phyloP scores from a whole-genome alignment of 2,329 filamentous ascomycete species.

The Dactylellina drechsleri region DNA sequence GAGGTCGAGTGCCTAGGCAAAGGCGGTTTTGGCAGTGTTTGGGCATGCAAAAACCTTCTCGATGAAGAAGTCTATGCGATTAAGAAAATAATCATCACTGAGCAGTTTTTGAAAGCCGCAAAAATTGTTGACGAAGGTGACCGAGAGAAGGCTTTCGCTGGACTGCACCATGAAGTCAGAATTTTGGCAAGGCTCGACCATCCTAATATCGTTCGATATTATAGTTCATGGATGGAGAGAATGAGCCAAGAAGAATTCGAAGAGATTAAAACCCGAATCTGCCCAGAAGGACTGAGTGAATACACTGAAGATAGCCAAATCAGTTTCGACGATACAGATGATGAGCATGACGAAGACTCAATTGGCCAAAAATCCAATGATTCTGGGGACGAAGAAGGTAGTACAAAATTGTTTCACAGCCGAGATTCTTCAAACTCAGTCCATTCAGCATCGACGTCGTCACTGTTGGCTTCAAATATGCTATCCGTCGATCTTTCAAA shows the following conservation, averaged over 20 bases:
- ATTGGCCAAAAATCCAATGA: slow-evolving; percentile 4
- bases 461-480: background rate
- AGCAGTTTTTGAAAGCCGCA: slow-evolving; percentile 63
- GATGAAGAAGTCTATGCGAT: slow-evolving; percentile 73
- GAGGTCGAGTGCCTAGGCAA: slow-evolving; percentile 70
- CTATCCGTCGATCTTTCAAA: background rate
- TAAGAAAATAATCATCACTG: slow-evolving; percentile 72
- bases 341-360: slow-evolving; percentile 6
- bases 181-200: slow-evolving; percentile 73
- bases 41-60: slow-evolving; percentile 70
- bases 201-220: slow-evolving; percentile 74
- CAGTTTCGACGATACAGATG: background rate
- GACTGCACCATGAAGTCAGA: slow-evolving; percentile 67
- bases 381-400: background rate
- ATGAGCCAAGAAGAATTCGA: slow-evolving; percentile 47
- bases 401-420: background rate
- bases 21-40: slow-evolving; percentile 74
- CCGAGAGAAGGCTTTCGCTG: slow-evolving; percentile 66
- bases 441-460: background rate
- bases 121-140: slow-evolving; percentile 62
- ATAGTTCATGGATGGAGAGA: slow-evolving; percentile 72
- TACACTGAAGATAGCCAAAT: slow-evolving; percentile 20
- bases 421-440: slow-evolving; percentile 2
- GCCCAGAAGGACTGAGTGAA: slow-evolving; percentile 33
- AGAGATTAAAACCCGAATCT: slow-evolving; percentile 26